These are phyloP conservation scores for Colletotrichum coccodes DNA, from an alignment of 2,329 filamentous ascomycete species.

Conservation along the genomic window DNA sequence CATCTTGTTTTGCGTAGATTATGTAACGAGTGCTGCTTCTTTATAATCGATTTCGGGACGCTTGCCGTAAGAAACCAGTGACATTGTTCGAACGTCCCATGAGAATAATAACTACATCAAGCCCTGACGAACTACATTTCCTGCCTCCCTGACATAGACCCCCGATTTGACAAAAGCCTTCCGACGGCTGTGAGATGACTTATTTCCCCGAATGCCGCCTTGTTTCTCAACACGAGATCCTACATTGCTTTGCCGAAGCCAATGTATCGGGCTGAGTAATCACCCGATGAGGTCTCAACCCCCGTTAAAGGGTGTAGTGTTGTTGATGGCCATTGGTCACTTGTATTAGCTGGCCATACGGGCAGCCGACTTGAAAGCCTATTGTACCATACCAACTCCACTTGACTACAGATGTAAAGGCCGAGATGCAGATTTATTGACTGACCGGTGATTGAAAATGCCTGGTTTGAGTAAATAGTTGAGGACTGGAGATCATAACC, in stretches of 20 bases:
- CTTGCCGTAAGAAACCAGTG: too few species aligned
- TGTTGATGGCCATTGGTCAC: neutral
- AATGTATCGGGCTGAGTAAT: neutral
- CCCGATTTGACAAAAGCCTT: neutral
- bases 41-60: too few species aligned
- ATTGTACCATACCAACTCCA: neutral
- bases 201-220: neutral
- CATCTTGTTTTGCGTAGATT: too few species aligned
- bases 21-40: too few species aligned
- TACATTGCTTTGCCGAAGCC: neutral
- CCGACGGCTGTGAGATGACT: neutral
- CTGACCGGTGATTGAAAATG: neutral
- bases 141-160: too few species aligned
- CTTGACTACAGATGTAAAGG: neutral
- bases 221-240: neutral
- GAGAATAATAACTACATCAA: too few species aligned
- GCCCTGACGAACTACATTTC: too few species aligned
- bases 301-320: neutral
- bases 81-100: too few species aligned
- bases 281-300: neutral
- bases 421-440: neutral
- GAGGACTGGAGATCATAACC: too few species aligned
- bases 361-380: neutral
- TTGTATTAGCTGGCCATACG: neutral
- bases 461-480: too few species aligned